Evolutionary conservation across 257 asterid species (phyloP).

Genomic region (Voacanga thouarsii): DNA sequence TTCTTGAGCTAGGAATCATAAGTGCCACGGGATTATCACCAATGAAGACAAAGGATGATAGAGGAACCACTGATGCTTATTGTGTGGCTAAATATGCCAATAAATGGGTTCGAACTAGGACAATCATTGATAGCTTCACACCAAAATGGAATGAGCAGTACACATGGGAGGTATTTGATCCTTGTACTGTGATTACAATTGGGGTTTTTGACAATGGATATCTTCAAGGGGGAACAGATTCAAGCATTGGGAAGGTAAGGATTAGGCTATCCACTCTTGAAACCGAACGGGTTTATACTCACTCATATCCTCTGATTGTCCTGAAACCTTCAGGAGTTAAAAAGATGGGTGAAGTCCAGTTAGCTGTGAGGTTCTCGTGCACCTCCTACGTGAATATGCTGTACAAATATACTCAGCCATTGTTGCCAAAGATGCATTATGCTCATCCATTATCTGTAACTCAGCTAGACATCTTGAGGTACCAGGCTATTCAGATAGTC

Average conservation of each 20-base stretch:
- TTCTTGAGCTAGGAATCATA: constrained; percentile 70
- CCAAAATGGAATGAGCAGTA: constrained; percentile 89
- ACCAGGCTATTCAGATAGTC: constrained; percentile 52
- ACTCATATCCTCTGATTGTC: constrained; percentile 68
- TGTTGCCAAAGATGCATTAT: constrained; percentile 83
- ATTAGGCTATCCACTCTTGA: constrained; percentile 76
- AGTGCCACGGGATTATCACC: constrained; percentile 58
- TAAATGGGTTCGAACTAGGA: constrained; percentile 80
- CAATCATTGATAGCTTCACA: constrained; percentile 56
- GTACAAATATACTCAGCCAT: constrained; percentile 50
- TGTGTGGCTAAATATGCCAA: constrained; percentile 81
- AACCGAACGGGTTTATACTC: constrained; percentile 75
- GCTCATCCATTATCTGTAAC: constrained; percentile 54
- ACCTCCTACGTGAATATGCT: constrained; percentile 65
- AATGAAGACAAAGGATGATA: constrained; percentile 60
- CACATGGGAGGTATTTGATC: constrained; percentile 87
- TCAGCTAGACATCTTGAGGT: constrained; percentile 50
- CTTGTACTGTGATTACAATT: constrained; percentile 68
- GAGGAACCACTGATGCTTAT: constrained; percentile 66
- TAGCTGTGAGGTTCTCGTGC: constrained; percentile 74
- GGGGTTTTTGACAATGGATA: constrained; percentile 72
- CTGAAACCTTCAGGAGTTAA: constrained; percentile 65
- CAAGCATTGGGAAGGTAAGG: constrained; percentile 75
- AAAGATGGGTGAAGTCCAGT: constrained; percentile 78
- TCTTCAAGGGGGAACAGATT: constrained; percentile 53